Evolutionary conservation across 192 early-diverging fungal species (phyloP), one percentile per base, ranked within the genome.

Genomic region (Coemansia sp.): DNA sequence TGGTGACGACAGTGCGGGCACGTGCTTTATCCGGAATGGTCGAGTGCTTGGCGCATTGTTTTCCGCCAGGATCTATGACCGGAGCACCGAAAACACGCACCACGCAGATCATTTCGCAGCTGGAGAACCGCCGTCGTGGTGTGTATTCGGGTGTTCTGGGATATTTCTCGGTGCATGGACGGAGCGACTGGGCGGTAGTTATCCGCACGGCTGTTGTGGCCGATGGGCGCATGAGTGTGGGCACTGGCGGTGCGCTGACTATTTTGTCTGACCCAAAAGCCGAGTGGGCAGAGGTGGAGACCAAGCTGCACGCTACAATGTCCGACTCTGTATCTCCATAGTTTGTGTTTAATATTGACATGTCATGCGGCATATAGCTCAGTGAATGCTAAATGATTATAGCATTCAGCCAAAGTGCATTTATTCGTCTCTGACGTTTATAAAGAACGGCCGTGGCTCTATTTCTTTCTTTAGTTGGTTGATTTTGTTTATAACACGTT

Each of bases 51-150:
- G 82, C 80, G 38, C 82, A 84, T 10, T 90, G 90, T 48, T 98
- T 98, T 57, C 96, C 96, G 21, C 96, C 96, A 0, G 94, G 94
- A 0, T 96, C 94, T 0, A 97, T 98, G 95, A 98, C 97, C 0
- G 97, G 97, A 6, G 97, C 97, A 0, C 97, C 97, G 4, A 98
- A 98, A 70, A 71, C 87, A 8, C 85, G 97, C 41, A 92, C 93
- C 0, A 82, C 93, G 37, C 85, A 90, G 51, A 69, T 97, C 4
- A 71, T 98, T 25, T 88, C 91, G 38, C 62, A 72, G 10, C 84
- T 96, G 54, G 94, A 97, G 58, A 56, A 19, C 6, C 59, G 35
- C 1, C 84, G 80, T 5, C 85, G 96, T 1, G 93, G 93, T 26
- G 77, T 89, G 27, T 98, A 98, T 70, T 94, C 93, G 2, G 96